These are phyloP conservation scores for Populus hybrid DNA, from an alignment of 441 rosid species.

Conservation along the genomic window DNA sequence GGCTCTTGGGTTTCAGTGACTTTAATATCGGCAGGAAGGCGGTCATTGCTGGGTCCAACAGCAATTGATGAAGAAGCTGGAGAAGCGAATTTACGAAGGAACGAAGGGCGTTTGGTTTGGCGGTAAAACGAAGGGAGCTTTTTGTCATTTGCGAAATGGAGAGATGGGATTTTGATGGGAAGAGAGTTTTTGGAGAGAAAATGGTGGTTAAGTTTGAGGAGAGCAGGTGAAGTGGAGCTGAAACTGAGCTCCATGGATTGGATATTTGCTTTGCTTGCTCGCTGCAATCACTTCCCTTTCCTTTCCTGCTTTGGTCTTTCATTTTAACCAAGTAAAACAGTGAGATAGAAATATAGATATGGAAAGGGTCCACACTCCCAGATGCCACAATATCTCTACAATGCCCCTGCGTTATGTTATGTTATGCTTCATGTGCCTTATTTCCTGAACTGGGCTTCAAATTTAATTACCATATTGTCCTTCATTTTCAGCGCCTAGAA, in stretches of 20 bases:
- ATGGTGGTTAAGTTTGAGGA: not conserved
- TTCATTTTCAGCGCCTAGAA: no score
- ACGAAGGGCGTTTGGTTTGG: slow-evolving; percentile 10
- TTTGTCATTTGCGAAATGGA: slow-evolving; percentile 24
- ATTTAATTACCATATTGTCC: no score
- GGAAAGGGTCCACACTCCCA: not conserved
- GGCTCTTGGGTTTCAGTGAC: slow-evolving; percentile 59
- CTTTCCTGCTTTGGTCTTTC: not conserved
- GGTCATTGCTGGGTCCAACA: slow-evolving; percentile 40
- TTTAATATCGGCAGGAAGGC: slow-evolving; percentile 68
- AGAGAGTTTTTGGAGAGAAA: slow-evolving; percentile 8
- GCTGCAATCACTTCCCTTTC: no score
- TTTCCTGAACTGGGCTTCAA: no score
- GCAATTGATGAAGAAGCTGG: slow-evolving; percentile 40
- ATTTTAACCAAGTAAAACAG: not conserved
- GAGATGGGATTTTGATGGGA: slow-evolving; percentile 23
- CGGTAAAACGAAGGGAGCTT: slow-evolving; percentile 21
- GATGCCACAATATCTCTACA: not conserved
- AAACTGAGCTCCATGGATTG: slow-evolving; percentile 59
- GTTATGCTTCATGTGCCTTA: no score
- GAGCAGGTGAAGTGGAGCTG: slow-evolving; percentile 22
- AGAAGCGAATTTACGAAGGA: slow-evolving; percentile 21
- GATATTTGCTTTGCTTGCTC: not conserved
- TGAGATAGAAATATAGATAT: not conserved
- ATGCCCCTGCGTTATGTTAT: no score